phyloP scores from a whole-genome alignment of 495 filamentous ascomycete genomes.

The Hypoxylon fragiforme region DNA sequence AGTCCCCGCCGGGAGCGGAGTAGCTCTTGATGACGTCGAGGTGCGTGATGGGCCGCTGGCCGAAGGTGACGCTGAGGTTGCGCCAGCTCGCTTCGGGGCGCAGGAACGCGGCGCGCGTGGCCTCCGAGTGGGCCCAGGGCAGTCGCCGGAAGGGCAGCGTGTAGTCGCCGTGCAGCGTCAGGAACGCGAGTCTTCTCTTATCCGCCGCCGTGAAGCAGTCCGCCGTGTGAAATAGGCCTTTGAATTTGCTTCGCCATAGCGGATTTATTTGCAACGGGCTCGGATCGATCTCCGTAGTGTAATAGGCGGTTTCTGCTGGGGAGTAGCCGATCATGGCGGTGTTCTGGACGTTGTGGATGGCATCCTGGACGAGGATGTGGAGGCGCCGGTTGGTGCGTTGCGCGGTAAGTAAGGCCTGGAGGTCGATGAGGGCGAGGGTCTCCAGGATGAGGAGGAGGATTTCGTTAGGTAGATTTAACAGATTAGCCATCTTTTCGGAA shows the following conservation, averaged over 20 bases:
- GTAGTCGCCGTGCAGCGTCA: constrained; percentile 29
- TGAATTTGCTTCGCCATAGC: constrained; percentile 25
- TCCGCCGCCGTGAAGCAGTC: constrained; percentile 27
- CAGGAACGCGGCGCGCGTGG: constrained; percentile 13
- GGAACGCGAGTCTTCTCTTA: constrained; percentile 7
- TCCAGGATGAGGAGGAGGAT: constrained; percentile 25
- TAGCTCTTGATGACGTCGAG: constrained; percentile 33
- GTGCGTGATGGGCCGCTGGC: constrained; percentile 21
- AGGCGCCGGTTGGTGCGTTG: constrained; percentile 20
- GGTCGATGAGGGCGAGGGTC: constrained; percentile 15
- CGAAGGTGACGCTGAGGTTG: constrained; percentile 31
- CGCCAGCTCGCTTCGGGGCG: constrained; percentile 33
- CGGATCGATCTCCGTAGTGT: too few relatives aligned
- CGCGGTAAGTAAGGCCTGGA: constrained; percentile 18
- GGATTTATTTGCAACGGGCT: constrained; percentile 14
- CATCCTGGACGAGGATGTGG: constrained; percentile 11
- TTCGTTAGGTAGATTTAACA: constrained; percentile 24
- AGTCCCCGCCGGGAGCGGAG: constrained; percentile 1
- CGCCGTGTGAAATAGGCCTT: constrained; percentile 27
- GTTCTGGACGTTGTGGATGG: constrained; percentile 11
- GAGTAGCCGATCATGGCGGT: too few relatives aligned
- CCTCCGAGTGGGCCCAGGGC: constrained; percentile 18
- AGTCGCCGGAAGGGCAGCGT: constrained; percentile 31
- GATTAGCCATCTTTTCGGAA: constrained; percentile 23
- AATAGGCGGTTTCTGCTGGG: too few relatives aligned